These are phyloP conservation scores for Pseudozyma sp. DNA, from an alignment of 1,284 basidiomycete genomes.

Conservation along the genomic window DNA sequence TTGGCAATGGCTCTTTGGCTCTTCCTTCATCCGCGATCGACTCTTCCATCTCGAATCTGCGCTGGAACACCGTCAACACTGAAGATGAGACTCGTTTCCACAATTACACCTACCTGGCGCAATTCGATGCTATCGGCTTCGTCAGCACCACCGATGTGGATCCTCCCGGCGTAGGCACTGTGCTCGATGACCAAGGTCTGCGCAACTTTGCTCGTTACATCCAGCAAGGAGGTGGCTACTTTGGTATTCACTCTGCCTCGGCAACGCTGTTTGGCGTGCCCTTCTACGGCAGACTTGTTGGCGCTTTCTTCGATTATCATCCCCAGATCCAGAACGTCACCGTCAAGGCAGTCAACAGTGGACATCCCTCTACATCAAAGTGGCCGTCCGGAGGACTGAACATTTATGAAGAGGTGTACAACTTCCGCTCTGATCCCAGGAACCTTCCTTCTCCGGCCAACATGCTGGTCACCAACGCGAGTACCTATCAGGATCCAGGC, in stretches of 20 bases:
- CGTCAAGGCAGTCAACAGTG: slow-evolving; percentile 17
- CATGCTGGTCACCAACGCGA: slow-evolving; percentile 55
- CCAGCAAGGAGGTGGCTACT: slow-evolving; percentile 78
- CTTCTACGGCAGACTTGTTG: slow-evolving; percentile 74
- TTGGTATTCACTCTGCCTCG: slow-evolving; percentile 78
- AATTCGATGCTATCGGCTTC: slow-evolving; percentile 74
- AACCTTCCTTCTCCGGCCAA: slow-evolving; percentile 66
- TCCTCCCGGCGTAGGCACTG: slow-evolving; percentile 69
- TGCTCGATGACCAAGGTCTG: slow-evolving; percentile 76
- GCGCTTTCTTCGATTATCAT: slow-evolving; percentile 82
- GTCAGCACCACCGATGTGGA: slow-evolving; percentile 78
- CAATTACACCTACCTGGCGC: slow-evolving; percentile 35
- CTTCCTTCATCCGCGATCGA: slow-evolving; percentile 70
- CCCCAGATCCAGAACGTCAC: slow-evolving; percentile 75
- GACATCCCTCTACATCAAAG: slow-evolving; percentile 47
- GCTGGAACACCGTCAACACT: slow-evolving; percentile 41
- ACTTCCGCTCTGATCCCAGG: slow-evolving; percentile 82
- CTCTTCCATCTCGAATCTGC: slow-evolving; percentile 14
- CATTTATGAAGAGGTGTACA: slow-evolving; percentile 73
- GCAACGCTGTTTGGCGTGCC: slow-evolving; percentile 77
- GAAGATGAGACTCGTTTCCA: slow-evolving; percentile 49
- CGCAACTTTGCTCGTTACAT: slow-evolving; percentile 77
- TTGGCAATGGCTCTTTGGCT: slow-evolving; percentile 75
- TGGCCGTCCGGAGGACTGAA: slow-evolving; percentile 29
- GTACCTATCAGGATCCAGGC: slow-evolving; percentile 41